Base-by-base conservation (phyloP, 768 basidiomycete species). In the Amanita fuliginea region DNA sequence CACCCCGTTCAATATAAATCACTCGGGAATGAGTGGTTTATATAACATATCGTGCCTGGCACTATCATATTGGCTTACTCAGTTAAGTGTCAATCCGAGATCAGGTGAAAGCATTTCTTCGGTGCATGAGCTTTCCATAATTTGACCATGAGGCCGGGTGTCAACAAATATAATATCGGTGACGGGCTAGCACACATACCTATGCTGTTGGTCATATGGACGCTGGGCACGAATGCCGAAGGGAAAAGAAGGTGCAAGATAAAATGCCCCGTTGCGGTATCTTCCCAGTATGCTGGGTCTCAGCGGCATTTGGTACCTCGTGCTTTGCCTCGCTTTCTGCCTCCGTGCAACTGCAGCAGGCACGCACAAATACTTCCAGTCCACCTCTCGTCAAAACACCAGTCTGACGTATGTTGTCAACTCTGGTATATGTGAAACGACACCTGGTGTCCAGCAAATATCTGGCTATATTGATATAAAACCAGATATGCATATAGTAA, bases 401-500 rank as follows among this genome's bases (percentile, higher is more conserved):
- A 56, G 59, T 21, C 46, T 81, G 4, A 71, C 75, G 6, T 80
- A 72, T 60, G 69, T 81, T 14, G 62, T 67, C 3, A 69, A 82
- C 54, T 81, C 81, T 1, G 80, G 78, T 0, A 67, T 82, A 3
- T 82, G 81, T 54, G 81, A 84, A 58, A 81, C 80, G 7, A 81
- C 81, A 0, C 74, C 78, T 0, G 74, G 73, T 0, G 79, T 83
- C 1, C 60, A 63, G 14, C 80, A 81, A 55, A 66, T 78, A 36
- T 81, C 78, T 0, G 82, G 82, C 1, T 85, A 83, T 57, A 64
- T 80, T 7, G 72, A 81, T 35, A 62, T 83, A 26, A 76, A 73
- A 8, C 64, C 56, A 11, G 74, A 78, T 46, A 79, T 77, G 72
- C 78, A 77, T 0, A 76, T 78, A 74, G 78, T 79, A 41, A 51